Percentiles rank a stretch among this genome's conserved stretches.
phyloP scores from a whole-genome alignment of 2,329 filamentous ascomycete species.

The Amphichorda felina region DNA sequence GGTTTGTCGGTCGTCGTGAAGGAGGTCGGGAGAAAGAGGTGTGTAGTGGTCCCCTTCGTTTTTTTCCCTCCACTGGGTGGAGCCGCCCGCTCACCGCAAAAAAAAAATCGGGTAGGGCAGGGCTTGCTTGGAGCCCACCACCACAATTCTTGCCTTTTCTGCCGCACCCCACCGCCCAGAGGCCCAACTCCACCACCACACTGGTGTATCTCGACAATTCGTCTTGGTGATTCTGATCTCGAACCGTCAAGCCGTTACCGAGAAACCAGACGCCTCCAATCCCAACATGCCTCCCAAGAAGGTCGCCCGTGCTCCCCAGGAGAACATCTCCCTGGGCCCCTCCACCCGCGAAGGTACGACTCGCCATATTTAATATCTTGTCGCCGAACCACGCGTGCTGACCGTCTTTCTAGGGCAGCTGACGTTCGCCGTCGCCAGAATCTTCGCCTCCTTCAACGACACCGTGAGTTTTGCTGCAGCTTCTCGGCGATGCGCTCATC shows the following conservation, averaged over 20 bases:
- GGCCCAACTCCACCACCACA: slow-evolving; percentile 13
- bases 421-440: slow-evolving; percentile 96
- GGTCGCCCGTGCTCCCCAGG: slow-evolving; percentile 69
- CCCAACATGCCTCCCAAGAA: slow-evolving; percentile 89
- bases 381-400: too few relatives aligned
- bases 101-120: slow-evolving; percentile 17
- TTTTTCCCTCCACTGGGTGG: slow-evolving; percentile 7
- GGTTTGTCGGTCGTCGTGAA: slow-evolving; percentile 4
- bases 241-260: slow-evolving; percentile 1
- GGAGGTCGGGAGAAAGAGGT: slow-evolving; percentile 1
- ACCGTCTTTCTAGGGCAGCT: slow-evolving; percentile 24
- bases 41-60: slow-evolving; percentile 2
- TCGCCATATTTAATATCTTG: too few relatives aligned
- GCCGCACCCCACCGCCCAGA: slow-evolving; percentile 23
- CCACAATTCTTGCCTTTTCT: slow-evolving; percentile 12
- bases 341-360: slow-evolving; percentile 88
- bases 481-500: slow-evolving; percentile 66
- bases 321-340: slow-evolving; percentile 98
- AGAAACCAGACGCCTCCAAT: slow-evolving; percentile 18
- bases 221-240: slow-evolving; percentile 10
- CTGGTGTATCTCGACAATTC: too few relatives aligned
- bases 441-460: slow-evolving; percentile 89
- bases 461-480: slow-evolving; percentile 25
- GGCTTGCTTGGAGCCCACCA: slow-evolving; percentile 11
- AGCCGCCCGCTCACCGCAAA: slow-evolving; percentile 1